A percentile compares a stretch with the other conserved stretches of the same genome.
Conservation (phyloP, 345 rosid species). For the Hibiscus tridactylites region DNA sequence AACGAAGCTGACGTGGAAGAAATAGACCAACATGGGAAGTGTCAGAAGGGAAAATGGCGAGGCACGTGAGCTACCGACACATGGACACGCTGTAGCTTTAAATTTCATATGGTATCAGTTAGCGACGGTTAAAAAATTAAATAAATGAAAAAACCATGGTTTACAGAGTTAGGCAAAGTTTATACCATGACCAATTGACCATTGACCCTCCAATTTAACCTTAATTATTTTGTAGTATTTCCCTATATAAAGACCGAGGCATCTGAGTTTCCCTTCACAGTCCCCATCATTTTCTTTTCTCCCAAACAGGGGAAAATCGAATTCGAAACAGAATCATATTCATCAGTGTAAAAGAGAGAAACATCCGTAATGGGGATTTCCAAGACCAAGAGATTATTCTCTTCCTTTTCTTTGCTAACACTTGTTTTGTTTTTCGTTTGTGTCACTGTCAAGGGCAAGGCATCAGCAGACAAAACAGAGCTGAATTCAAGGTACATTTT, state of each 20-base stretch:
- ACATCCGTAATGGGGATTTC: slow-evolving; percentile 42
- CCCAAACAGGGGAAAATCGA: not conserved
- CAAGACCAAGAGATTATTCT: slow-evolving; percentile 22
- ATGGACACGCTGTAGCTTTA: slow-evolving; percentile 16
- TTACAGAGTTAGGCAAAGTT: not conserved
- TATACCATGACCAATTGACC: not conserved
- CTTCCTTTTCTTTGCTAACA: slow-evolving; percentile 24
- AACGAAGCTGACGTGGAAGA: not conserved
- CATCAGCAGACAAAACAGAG: slow-evolving; percentile 22
- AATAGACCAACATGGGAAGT: not conserved
- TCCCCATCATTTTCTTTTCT: not conserved
- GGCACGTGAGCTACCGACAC: slow-evolving; percentile 11
- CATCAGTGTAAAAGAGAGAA: slow-evolving; percentile 4
- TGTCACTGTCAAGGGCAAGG: slow-evolving; percentile 31
- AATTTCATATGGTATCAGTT: slow-evolving; percentile 17
- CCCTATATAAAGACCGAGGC: not conserved
- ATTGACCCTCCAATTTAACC: not conserved
- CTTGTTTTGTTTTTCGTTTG: slow-evolving; percentile 26
- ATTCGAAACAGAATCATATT: not conserved
- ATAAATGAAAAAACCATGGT: not conserved
- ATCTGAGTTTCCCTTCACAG: not conserved
- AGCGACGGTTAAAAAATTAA: slow-evolving; percentile 21
- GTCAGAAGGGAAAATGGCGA: not conserved
- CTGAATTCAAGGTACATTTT: slow-evolving; percentile 28
- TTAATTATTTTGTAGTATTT: not conserved